Conservation (phyloP, 768 basidiomycete genomes). For the Serendipita vermifera region DNA sequence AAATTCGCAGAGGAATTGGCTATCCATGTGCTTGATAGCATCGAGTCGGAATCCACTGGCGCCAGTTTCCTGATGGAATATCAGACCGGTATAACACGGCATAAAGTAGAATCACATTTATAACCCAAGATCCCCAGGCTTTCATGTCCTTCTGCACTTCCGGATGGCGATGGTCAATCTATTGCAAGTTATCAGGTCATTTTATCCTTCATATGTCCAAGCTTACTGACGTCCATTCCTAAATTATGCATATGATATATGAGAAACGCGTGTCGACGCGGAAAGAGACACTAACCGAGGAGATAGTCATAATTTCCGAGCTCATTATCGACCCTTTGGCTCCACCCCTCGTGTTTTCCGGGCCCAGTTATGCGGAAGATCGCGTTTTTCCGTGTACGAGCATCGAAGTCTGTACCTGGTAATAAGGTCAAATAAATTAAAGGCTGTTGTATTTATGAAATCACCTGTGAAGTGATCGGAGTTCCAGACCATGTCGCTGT, state of each 20-base stretch:
- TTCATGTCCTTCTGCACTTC: slow-evolving; percentile 62
- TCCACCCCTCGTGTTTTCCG: slow-evolving; percentile 62
- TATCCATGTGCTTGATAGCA: slow-evolving; percentile 83
- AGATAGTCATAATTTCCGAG: slow-evolving; percentile 83
- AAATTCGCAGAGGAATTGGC: slow-evolving; percentile 52
- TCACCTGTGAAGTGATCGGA: slow-evolving; percentile 69
- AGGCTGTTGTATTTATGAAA: not conserved
- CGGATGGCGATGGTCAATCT: slow-evolving; percentile 79
- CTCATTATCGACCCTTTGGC: slow-evolving; percentile 62
- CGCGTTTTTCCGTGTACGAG: slow-evolving; percentile 44
- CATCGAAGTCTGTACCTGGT: slow-evolving; percentile 85
- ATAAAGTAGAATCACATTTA: slow-evolving; percentile 32
- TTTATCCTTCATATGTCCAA: no score
- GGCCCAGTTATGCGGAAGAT: slow-evolving; percentile 60
- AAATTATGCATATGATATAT: no score
- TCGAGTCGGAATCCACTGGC: slow-evolving; percentile 68
- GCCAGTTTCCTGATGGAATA: slow-evolving; percentile 24
- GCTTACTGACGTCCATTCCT: no score
- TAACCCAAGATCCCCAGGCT: slow-evolving; percentile 68
- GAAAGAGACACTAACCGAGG: slow-evolving; percentile 41
- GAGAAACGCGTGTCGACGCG: no score
- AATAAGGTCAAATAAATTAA: no score
- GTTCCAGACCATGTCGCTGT: slow-evolving; percentile 59
- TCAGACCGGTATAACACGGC: no score
- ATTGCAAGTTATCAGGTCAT: no score